phyloP scores from a whole-genome alignment of 805 yeast species.

The Wickerhamomyces strasburgensis region DNA sequence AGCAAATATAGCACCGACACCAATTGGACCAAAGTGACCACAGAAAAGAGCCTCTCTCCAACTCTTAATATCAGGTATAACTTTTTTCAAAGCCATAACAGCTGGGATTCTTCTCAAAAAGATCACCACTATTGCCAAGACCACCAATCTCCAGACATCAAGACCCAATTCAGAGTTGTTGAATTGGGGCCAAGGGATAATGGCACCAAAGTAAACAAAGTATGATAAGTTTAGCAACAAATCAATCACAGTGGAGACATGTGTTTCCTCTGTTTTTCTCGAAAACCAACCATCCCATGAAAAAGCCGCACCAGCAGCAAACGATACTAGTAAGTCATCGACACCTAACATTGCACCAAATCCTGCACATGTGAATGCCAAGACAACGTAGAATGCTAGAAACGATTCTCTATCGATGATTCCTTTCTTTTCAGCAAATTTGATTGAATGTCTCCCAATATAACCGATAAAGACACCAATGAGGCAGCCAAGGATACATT shows the following conservation, averaged over 20 bases:
- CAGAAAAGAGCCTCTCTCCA: conserved; percentile 94
- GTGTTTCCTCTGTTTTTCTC: conserved; percentile 72
- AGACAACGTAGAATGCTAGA: conserved; percentile 73
- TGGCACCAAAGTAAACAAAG: conserved; percentile 87
- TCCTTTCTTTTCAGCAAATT: conserved; percentile 61
- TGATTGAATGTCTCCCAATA: conserved; percentile 60
- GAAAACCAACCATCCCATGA: conserved; percentile 93
- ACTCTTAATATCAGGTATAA: conserved; percentile 79
- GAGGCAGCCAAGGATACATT: conserved; percentile 73
- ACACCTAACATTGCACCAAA: conserved; percentile 82
- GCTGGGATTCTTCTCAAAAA: conserved; percentile 80
- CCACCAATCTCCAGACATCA: conserved; percentile 71
- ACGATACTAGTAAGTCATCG: conserved; percentile 82
- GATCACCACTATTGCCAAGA: conserved; percentile 68
- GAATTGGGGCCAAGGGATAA: conserved; percentile 81
- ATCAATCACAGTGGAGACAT: conserved; percentile 85
- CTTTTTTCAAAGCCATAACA: conserved; percentile 63
- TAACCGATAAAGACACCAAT: conserved; percentile 72
- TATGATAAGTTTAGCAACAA: conserved; percentile 74
- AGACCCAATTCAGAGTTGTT: conserved; percentile 59
- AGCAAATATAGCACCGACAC: conserved; percentile 89
- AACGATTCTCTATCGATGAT: conserved; percentile 85
- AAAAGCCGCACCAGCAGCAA: conserved; percentile 90
- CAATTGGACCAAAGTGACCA: conserved; percentile 95
- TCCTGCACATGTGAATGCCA: conserved; percentile 84